These are phyloP conservation scores for Diaporthe sp. DNA, from an alignment of 2,329 filamentous ascomycete genomes.

Conservation along the genomic window DNA sequence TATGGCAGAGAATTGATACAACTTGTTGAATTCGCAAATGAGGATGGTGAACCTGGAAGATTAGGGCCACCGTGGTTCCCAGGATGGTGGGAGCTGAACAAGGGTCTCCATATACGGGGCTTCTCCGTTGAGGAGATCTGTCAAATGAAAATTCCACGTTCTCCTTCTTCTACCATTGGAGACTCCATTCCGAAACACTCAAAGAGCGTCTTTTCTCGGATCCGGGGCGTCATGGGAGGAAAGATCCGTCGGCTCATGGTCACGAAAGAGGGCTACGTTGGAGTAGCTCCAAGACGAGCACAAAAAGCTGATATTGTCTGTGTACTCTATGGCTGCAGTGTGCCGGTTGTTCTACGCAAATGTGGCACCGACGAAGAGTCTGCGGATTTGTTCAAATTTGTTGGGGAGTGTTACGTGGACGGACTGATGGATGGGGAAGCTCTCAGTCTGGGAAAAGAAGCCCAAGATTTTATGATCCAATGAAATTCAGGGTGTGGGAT, in stretches of 20 bases:
- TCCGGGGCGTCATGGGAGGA: conserved; percentile 24
- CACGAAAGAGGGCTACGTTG: conserved; percentile 6
- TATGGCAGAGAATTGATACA: conserved; percentile 25
- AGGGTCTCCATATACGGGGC: conserved; percentile 9
- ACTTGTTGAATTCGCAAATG: neutral
- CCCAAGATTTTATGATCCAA: conserved; percentile 6
- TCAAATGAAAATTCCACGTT: too few relatives aligned
- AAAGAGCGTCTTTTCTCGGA: conserved; percentile 24
- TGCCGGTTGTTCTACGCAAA: conserved; percentile 17
- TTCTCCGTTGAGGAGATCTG: neutral
- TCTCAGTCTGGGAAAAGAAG: neutral
- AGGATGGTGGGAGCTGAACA: conserved; percentile 15
- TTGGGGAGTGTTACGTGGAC: conserved; percentile 38
- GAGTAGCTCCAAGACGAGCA: conserved; percentile 26
- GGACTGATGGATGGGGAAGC: conserved; percentile 34
- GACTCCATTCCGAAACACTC: neutral
- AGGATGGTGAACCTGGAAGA: neutral
- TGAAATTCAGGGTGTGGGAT: neutral
- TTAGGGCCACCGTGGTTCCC: conserved; percentile 15
- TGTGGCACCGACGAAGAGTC: neutral
- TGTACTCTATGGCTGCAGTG: conserved; percentile 31
- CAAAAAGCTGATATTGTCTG: conserved; percentile 34
- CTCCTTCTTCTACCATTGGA: neutral
- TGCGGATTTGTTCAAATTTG: neutral
- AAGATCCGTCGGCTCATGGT: conserved; percentile 25